phyloP scores from a whole-genome alignment of 208 protist species.

The Trichomonas gallinae region DNA sequence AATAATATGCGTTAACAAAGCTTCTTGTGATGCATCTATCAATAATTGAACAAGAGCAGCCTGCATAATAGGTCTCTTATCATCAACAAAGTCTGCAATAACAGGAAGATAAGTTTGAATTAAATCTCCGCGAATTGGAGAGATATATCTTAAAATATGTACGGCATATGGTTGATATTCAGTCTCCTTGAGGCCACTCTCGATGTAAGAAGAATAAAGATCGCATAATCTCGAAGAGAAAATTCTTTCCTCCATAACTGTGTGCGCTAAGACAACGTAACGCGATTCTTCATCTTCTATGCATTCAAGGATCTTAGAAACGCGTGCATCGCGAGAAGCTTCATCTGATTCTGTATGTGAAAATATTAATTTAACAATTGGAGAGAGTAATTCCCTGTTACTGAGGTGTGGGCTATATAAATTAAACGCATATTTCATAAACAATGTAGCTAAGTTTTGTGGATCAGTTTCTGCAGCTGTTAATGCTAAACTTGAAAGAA shows the following conservation, averaged over 20 bases:
- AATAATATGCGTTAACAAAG: neutral
- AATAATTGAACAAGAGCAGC: neutral
- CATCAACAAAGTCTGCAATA: neutral
- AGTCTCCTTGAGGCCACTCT: neutral
- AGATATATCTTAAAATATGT: neutral
- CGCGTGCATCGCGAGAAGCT: neutral
- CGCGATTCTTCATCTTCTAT: neutral
- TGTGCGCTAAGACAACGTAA: neutral
- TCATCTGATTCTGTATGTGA: constrained; percentile 14
- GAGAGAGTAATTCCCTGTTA: neutral
- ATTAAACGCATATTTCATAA: neutral
- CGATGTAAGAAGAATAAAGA: neutral
- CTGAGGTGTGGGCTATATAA: neutral
- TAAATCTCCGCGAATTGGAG: neutral
- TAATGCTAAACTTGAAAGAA: neutral
- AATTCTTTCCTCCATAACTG: constrained; percentile 15
- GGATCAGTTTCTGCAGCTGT: neutral
- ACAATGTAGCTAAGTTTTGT: neutral
- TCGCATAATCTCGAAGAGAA: neutral
- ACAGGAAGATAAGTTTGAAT: neutral
- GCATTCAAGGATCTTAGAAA: neutral
- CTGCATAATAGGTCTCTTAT: neutral
- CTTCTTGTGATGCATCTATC: neutral
- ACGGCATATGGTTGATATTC: constrained; percentile 12
- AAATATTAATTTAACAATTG: neutral